Evolutionary conservation across 164 flowering plant species (phyloP).

Genomic region (Chimonanthus salicifolius): DNA sequence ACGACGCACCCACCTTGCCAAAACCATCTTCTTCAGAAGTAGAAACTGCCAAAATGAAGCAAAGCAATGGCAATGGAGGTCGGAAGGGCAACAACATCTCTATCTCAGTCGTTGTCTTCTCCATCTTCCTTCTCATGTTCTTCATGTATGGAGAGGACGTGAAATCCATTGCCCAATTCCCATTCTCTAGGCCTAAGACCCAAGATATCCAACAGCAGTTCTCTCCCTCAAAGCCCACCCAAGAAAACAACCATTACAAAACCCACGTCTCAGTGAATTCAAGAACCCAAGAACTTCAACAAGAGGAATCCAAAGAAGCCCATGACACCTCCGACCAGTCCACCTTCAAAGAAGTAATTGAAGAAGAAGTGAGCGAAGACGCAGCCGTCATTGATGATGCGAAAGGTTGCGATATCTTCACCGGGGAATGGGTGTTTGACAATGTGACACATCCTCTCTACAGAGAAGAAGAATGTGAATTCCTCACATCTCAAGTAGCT

Average conservation of each 20-base stretch:
- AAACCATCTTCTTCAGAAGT: constrained; percentile 33
- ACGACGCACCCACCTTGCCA: constrained; percentile 56
- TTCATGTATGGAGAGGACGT: constrained; percentile 97
- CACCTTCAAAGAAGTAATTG: not conserved
- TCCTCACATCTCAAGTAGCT: constrained; percentile 91
- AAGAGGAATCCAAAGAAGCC: not conserved
- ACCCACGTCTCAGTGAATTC: constrained; percentile 1
- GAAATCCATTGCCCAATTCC: constrained; percentile 84
- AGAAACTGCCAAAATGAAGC: constrained; percentile 43
- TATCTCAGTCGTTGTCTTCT: constrained; percentile 56
- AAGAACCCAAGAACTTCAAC: constrained; percentile 7
- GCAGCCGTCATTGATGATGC: no score
- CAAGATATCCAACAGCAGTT: constrained; percentile 12
- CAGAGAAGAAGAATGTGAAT: constrained; percentile 70
- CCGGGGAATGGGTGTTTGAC: constrained; percentile 85
- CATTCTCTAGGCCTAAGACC: constrained; percentile 43
- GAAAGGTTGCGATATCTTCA: constrained; percentile 62
- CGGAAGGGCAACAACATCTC: constrained; percentile 64
- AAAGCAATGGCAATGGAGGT: constrained; percentile 8
- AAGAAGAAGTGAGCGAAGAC: not conserved
- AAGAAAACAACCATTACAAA: not conserved
- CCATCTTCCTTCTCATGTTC: constrained; percentile 66
- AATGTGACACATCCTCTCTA: constrained; percentile 66
- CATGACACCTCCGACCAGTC: no score
- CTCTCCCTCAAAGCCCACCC: constrained; percentile 3